A percentile compares a stretch with the other conserved stretches of the same genome.
phyloP scores from a whole-genome alignment of 257 asterid genomes.

The Solanum dulcamara region DNA sequence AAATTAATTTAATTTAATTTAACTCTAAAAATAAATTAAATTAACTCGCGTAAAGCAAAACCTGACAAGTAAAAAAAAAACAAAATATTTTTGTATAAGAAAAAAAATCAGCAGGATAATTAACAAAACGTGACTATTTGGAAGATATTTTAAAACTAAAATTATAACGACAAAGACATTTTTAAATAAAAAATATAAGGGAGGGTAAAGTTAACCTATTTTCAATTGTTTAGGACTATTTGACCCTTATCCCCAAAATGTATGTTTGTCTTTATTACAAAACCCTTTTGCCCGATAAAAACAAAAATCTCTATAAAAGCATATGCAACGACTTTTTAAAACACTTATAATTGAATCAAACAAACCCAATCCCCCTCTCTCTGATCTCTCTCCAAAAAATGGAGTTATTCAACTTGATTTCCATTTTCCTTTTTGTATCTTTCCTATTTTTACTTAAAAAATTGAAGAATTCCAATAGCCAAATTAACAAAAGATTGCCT shows the following conservation, averaged over 20 bases:
- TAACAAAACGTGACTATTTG: no score
- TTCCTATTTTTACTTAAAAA: neutral
- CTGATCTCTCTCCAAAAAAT: neutral
- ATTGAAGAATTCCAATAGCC: neutral
- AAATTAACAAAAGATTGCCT: neutral
- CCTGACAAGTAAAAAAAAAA: no score
- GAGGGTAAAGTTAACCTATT: no score
- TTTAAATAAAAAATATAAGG: no score
- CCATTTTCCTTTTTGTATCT: neutral
- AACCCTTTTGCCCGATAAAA: neutral
- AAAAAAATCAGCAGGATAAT: no score
- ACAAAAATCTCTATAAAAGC: neutral
- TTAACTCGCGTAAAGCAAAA: no score
- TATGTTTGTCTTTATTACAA: neutral
- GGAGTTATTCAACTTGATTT: neutral
- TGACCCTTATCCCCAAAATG: neutral
- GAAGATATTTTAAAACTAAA: no score
- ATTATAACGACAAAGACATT: no score
- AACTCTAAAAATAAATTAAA: no score
- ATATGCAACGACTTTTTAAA: neutral
- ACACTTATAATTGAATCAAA: neutral
- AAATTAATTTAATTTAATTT: no score
- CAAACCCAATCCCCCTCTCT: neutral
- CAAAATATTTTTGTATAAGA: no score
- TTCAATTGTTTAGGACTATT: neutral